Percentiles rank a stretch among this genome's conserved stretches.
Conservation (phyloP, 495 filamentous ascomycete genomes). For the Aspergillus sclerotioniger region DNA sequence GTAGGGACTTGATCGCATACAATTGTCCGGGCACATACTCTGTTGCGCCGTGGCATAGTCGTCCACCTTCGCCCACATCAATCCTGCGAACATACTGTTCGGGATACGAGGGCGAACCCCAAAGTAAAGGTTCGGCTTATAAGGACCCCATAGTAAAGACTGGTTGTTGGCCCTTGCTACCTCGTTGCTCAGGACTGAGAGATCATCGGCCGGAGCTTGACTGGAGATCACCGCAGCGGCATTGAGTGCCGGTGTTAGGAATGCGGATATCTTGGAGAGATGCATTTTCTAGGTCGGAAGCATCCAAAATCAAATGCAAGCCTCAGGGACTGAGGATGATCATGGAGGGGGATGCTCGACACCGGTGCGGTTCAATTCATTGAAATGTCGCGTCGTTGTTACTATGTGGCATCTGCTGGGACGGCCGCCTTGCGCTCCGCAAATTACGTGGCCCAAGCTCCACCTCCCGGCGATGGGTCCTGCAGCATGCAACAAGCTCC, state of each 20-base stretch:
- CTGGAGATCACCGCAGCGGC: conserved; percentile 33
- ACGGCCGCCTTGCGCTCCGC: conserved; percentile 32
- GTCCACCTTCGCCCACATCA: conserved; percentile 91
- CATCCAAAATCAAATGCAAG: conserved; percentile 23
- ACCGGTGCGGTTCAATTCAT: conserved; percentile 1
- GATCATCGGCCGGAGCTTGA: conserved; percentile 32
- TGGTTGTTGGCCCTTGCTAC: conserved; percentile 65
- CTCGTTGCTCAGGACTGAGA: conserved; percentile 41
- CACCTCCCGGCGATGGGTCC: neutral
- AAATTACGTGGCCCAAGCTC: conserved; percentile 43
- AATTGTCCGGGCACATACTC: conserved; percentile 55
- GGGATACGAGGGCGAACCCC: conserved; percentile 85
- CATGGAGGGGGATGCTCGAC: conserved; percentile 4
- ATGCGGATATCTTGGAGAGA: conserved; percentile 25
- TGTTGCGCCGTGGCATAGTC: conserved; percentile 72
- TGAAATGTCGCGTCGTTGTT: conserved; percentile 9
- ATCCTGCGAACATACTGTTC: conserved; percentile 75
- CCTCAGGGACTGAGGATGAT: conserved; percentile 16
- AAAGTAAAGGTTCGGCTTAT: conserved; percentile 94
- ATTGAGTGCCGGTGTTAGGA: conserved; percentile 33
- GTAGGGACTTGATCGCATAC: neutral
- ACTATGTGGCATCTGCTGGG: conserved; percentile 25
- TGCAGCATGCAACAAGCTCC: conserved; percentile 2
- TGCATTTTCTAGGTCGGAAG: conserved; percentile 31
- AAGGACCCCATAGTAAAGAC: conserved; percentile 93